Conservation (phyloP, 495 filamentous ascomycete species). For the Choiromyces venosus region DNA sequence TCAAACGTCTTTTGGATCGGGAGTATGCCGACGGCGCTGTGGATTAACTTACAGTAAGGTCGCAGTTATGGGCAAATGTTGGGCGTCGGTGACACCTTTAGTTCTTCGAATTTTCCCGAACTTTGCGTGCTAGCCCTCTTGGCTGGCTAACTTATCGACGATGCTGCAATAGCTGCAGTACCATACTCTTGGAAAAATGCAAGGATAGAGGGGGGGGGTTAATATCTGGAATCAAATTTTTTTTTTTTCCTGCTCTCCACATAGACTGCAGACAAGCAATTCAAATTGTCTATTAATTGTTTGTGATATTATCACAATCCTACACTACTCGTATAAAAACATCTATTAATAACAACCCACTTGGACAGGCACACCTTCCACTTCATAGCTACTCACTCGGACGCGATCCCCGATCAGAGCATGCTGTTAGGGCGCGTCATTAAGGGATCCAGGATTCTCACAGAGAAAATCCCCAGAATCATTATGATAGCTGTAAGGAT, state of each 20-base stretch:
- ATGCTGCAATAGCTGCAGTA: background rate
- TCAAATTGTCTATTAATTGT: background rate
- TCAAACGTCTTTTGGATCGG: background rate
- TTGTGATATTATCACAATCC: background rate
- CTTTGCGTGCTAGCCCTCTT: background rate
- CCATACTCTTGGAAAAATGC: background rate
- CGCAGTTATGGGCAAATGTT: background rate
- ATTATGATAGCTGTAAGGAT: background rate
- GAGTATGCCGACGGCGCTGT: background rate
- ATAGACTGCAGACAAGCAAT: background rate
- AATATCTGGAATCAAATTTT: background rate
- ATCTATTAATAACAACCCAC: background rate
- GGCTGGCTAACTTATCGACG: background rate
- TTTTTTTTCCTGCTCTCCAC: background rate
- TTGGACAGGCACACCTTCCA: background rate
- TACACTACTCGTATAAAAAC: background rate
- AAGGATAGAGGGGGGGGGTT: background rate
- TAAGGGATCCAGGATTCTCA: background rate
- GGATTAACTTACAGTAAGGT: background rate
- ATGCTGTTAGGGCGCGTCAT: background rate
- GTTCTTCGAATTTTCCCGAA: background rate
- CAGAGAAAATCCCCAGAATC: background rate
- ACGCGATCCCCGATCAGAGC: background rate
- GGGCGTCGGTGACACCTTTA: background rate
- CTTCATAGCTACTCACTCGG: background rate